These are phyloP conservation scores for Setaria italica DNA, from an alignment of 202 grass and related monocot genomes.

Conservation along the genomic window DNA sequence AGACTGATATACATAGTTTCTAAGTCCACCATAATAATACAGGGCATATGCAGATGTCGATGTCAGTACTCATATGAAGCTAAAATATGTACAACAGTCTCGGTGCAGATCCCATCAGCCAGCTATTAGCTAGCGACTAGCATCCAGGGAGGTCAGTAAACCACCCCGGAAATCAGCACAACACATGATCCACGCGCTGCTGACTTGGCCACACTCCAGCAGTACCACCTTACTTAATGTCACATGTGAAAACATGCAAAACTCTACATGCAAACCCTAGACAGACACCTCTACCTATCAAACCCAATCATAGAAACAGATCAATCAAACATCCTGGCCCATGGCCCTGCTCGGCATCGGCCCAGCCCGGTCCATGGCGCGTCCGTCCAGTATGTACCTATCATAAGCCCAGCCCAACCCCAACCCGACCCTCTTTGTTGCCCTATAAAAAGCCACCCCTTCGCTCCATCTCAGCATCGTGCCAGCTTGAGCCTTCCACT, in stretches of 20 bases:
- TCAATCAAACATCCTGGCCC: background rate
- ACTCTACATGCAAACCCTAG: conserved; percentile 6
- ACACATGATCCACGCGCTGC: conserved; percentile 21
- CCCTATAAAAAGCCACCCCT: conserved; percentile 45
- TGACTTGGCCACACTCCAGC: conserved; percentile 6
- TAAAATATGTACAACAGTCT: background rate
- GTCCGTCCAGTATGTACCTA: background rate
- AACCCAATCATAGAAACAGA: conserved; percentile 8
- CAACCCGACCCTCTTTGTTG: background rate
- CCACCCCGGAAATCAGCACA: background rate
- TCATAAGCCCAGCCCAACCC: background rate
- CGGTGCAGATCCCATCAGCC: too few species aligned
- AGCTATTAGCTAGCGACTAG: background rate
- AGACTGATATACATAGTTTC: background rate
- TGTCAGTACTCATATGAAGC: background rate
- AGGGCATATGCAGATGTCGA: background rate
- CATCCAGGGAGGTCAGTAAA: background rate
- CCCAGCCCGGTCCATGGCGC: background rate
- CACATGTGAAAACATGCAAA: background rate
- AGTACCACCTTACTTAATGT: background rate
- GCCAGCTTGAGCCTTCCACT: conserved; percentile 30
- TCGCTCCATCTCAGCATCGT: background rate
- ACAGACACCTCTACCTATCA: background rate
- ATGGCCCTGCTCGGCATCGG: background rate
- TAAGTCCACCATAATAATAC: background rate